Evolutionary conservation across 106 monocot species (phyloP), one percentile per base, ranked within the genome.

Genomic region (Iris macrosiphon): DNA sequence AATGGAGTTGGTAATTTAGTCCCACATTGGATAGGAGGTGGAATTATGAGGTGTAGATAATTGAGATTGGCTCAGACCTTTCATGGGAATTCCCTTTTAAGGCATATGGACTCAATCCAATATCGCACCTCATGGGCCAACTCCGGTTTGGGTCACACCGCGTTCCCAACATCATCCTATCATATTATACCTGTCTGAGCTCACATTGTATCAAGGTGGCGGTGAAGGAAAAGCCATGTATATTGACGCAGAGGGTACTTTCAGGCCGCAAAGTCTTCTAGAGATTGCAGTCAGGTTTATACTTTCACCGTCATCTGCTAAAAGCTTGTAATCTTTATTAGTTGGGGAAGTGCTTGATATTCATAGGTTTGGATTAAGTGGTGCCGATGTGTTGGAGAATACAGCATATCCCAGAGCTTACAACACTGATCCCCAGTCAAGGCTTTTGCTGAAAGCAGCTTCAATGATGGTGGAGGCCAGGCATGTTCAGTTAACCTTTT

Each of bases 381-480:
- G 98, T 62, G 78, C 79, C 48, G 98, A 91, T 70, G 90, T 98
- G 48, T 55, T 91, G 46, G 98, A 98, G 61, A 98, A 98, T 78
- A 80, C 87, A 15, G 90, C 98, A 37, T 98, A 98, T 75, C 91
- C 90, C 44, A 87, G 96, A 67, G 98, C 98, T 20, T 91, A 98
- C 54, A 91, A 98, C 66, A 98, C 98, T 29, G 98, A 98, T 64
- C 91, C 91, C 69, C 87, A 98, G 37, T 99, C 91, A 43, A 77
- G 98, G 38, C 78, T 99, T 39, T 75, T 99, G 72, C 73, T 99
- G 23, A 84, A 99, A 77, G 98, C 91, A 46, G 91, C 91, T 71
- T 99, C 98, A 24, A 91, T 99, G 98, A 98, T 98, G 98, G 83
- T 99, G 55, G 98, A 99, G 31, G 55, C 98, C 41, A 91, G 91